A percentile compares a stretch with the other conserved stretches of the same genome.
Evolutionary conservation across 1,284 basidiomycete genomes (phyloP).

Genomic region (Cerioporus squamosus): DNA sequence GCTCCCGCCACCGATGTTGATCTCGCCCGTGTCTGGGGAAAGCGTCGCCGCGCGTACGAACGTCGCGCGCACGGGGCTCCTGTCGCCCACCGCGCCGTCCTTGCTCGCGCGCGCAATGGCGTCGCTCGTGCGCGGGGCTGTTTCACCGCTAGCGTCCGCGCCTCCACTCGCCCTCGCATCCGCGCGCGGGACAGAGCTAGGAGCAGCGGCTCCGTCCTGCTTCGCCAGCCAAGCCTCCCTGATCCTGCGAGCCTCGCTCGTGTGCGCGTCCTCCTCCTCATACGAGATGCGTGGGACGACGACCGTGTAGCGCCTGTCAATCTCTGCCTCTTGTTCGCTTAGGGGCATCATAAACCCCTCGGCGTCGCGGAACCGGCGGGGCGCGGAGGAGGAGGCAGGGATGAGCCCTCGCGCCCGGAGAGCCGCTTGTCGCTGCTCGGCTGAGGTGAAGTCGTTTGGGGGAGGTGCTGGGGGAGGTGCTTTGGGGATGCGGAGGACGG

Average conservation of each 20-base stretch:
- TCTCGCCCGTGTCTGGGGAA: slow-evolving; percentile 8
- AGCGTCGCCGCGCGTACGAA: slow-evolving; percentile 14
- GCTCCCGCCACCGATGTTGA: background rate
- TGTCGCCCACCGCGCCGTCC: slow-evolving; percentile 10
- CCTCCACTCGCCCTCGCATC: no score
- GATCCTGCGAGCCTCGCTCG: slow-evolving; percentile 34
- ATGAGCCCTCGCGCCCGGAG: slow-evolving; percentile 36
- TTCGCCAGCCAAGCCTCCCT: slow-evolving; percentile 35
- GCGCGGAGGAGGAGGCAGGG: slow-evolving; percentile 17
- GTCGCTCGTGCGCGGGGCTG: slow-evolving; percentile 2
- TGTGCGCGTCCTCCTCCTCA: slow-evolving; percentile 18
- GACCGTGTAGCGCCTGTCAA: slow-evolving; percentile 31
- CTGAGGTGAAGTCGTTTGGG: slow-evolving; percentile 31
- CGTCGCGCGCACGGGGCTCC: slow-evolving; percentile 17
- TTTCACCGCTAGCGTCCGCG: background rate
- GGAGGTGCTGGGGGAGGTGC: slow-evolving; percentile 22
- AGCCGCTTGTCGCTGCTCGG: slow-evolving; percentile 35
- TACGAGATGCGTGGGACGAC: slow-evolving; percentile 19
- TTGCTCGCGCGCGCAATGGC: slow-evolving; percentile 14
- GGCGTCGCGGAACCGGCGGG: slow-evolving; percentile 17
- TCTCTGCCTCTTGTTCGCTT: slow-evolving; percentile 37
- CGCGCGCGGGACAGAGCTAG: no score
- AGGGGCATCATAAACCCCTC: slow-evolving; percentile 30
- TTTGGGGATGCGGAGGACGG: slow-evolving; percentile 23
- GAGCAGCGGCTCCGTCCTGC: slow-evolving; percentile 14